Percentiles rank a stretch among this genome's conserved stretches.
phyloP scores from a whole-genome alignment of 371 early-diverging fungal species.

The Coemansia sp. region DNA sequence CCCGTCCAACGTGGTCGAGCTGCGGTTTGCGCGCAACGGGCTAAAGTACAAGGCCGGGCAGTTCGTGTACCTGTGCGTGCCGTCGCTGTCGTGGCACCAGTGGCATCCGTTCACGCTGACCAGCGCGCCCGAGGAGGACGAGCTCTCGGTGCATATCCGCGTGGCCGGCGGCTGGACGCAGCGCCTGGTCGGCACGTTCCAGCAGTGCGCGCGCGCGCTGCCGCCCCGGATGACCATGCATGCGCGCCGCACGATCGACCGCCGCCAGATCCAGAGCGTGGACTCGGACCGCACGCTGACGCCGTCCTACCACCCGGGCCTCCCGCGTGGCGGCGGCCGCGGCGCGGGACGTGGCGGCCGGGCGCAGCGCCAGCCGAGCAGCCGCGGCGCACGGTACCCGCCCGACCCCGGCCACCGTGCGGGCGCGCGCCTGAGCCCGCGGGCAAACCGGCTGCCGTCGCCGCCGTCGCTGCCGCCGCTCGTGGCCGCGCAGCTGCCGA shows the following conservation, averaged over 20 bases:
- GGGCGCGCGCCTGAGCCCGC: background rate
- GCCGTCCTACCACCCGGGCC: slow-evolving; percentile 2
- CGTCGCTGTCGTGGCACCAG: slow-evolving; percentile 59
- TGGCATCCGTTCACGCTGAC: slow-evolving; percentile 90
- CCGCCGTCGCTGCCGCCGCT: slow-evolving; percentile 13
- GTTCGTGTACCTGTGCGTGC: slow-evolving; percentile 67
- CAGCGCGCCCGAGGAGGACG: slow-evolving; percentile 75
- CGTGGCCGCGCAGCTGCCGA: slow-evolving; percentile 48
- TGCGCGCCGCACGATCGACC: background rate
- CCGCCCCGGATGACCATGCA: slow-evolving; percentile 1
- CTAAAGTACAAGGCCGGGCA: slow-evolving; percentile 54
- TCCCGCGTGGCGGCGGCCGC: background rate
- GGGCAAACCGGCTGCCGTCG: slow-evolving; percentile 7
- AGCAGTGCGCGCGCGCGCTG: slow-evolving; percentile 6
- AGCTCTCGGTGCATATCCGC: slow-evolving; percentile 75
- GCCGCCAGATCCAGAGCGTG: background rate
- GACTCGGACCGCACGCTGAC: slow-evolving; percentile 10
- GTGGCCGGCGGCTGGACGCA: slow-evolving; percentile 78
- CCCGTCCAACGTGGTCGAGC: slow-evolving; percentile 68
- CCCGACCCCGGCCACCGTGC: slow-evolving; percentile 24
- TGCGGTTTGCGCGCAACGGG: slow-evolving; percentile 61
- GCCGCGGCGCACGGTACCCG: slow-evolving; percentile 16
- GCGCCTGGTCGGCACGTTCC: slow-evolving; percentile 59
- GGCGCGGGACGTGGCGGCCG: background rate
- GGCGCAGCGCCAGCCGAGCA: slow-evolving; percentile 5